A percentile compares a stretch with the other conserved stretches of the same genome.
phyloP scores from a whole-genome alignment of 495 filamentous ascomycete genomes.

The Neurospora cerealis region DNA sequence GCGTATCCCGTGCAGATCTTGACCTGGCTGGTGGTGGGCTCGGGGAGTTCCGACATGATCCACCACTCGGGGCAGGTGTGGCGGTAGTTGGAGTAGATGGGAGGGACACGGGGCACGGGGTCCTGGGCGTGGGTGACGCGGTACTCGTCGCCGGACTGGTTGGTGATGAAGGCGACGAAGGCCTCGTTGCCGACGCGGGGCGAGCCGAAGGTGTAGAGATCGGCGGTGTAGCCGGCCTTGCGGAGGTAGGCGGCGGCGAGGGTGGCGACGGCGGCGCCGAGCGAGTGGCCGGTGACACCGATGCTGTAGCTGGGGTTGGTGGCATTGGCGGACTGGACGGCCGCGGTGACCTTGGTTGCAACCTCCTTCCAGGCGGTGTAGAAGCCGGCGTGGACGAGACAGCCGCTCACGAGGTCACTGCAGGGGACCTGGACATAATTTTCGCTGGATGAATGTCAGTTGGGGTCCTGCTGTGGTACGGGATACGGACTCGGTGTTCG shows the following conservation, averaged over 20 bases:
- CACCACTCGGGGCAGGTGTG: conserved; percentile 65
- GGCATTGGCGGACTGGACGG: conserved; percentile 15
- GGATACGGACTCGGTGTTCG: conserved; percentile 14
- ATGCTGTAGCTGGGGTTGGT: conserved; percentile 43
- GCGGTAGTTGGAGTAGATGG: conserved; percentile 40
- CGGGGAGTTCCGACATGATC: conserved; percentile 14
- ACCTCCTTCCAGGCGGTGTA: conserved; percentile 27
- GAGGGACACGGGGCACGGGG: conserved; percentile 55
- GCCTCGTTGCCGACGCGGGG: conserved; percentile 55
- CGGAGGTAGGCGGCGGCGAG: conserved; percentile 51
- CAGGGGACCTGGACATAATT: conserved; percentile 22
- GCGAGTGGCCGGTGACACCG: conserved; percentile 55
- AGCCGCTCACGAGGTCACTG: conserved; percentile 19
- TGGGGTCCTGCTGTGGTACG: not conserved
- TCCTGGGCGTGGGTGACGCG: conserved; percentile 61
- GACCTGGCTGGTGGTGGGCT: conserved; percentile 21
- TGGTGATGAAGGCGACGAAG: conserved; percentile 48
- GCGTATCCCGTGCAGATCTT: conserved; percentile 27
- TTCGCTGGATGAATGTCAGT: conserved; percentile 13
- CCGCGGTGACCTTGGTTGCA: conserved; percentile 7
- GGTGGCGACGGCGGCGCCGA: conserved; percentile 56
- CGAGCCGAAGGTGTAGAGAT: conserved; percentile 54
- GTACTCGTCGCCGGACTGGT: conserved; percentile 38
- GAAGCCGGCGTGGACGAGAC: conserved; percentile 33
- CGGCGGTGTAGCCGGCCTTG: conserved; percentile 30